Base-by-base conservation (phyloP, 2,329 filamentous ascomycete genomes). In the Penicillium thymicola region DNA sequence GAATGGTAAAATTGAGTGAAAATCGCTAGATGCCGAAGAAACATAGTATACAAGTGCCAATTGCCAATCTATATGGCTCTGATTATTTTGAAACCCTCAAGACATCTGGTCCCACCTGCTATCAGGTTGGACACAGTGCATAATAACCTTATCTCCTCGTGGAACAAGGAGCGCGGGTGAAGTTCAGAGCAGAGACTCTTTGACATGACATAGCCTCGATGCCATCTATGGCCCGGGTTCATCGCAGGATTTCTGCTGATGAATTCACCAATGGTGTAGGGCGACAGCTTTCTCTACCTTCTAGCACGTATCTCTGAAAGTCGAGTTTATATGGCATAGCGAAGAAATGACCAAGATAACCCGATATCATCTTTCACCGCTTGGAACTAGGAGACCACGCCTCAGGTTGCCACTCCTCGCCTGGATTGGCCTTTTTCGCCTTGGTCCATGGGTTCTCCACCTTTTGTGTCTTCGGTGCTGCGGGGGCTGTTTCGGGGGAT, bases 391-490 rank as follows among this genome's bases (percentile, higher is more conserved):
- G 84, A 5, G 70, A 75, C 87, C 87, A 90, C 3, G 84, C 75
- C 46, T 82, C 69, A 0, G 88, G 88, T 71, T 89, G 85, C 85
- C 86, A 89, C n/a, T 74, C 78, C 68, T 89, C 85, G 52, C 85
- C 79, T 0, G 85, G 83, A 0, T 78, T 58, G 2, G 54, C 80
- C n/a, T 76, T 76, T n/a, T 71, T 77, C 1, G 80, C 77, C 60
- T 77, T 79, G 30, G 81, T 81, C 85, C 86, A 89, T 2, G 86
- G 85, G 67, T 87, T 67, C 25, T 69, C 65, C 54, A 66, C 63
- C 41, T 63, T 63, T 52, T 40, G 47, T 47, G 45, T 57, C 42
- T 57, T 56, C 49, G 51, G 50, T 37, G 57, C 54, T 45, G 59
- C 25, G 10, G 58, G 42, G 8, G 50, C 27, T 30, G 47, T 23